Conservation (phyloP, 257 asterid species). For the Linderniella brevidens region DNA sequence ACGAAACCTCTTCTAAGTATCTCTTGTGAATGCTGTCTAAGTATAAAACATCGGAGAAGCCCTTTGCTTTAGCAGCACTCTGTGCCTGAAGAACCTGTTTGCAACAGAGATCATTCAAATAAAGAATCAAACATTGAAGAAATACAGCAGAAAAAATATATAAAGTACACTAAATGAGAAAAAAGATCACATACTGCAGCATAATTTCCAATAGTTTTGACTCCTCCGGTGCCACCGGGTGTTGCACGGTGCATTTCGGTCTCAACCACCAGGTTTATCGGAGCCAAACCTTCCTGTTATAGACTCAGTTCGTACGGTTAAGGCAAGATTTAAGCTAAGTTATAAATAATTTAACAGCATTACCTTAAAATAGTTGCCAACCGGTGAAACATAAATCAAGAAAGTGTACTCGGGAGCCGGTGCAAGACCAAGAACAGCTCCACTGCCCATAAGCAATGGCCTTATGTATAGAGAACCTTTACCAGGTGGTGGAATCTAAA, state of each 20-base stretch:
- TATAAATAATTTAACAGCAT: not conserved
- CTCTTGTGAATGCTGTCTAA: conserved; percentile 65
- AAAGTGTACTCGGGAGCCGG: conserved; percentile 97
- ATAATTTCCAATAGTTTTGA: conserved; percentile 91
- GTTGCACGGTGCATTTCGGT: conserved; percentile 93
- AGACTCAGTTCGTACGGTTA: not conserved
- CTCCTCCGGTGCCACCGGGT: conserved; percentile 98
- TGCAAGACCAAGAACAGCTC: conserved; percentile 93
- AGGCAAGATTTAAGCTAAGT: not conserved
- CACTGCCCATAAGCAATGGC: conserved; percentile 97
- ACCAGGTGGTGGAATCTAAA: conserved; percentile 93
- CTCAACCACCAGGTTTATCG: conserved; percentile 80
- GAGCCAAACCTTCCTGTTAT: conserved; percentile 93
- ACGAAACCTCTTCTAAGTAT: conserved; percentile 90
- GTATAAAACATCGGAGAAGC: conserved; percentile 79
- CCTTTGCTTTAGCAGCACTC: conserved; percentile 88
- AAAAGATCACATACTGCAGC: conserved; percentile 54
- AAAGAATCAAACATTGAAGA: not conserved
- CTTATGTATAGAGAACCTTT: conserved; percentile 86
- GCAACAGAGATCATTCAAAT: conserved; percentile 1
- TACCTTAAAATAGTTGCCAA: conserved; percentile 96
- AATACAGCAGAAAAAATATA: conserved; percentile 2
- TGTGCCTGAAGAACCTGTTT: conserved; percentile 87
- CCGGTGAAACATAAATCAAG: conserved; percentile 82
- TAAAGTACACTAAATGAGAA: not conserved